These are phyloP conservation scores for Pseudocercospora vitis DNA, from an alignment of 2,329 filamentous ascomycete genomes.

Conservation along the genomic window DNA sequence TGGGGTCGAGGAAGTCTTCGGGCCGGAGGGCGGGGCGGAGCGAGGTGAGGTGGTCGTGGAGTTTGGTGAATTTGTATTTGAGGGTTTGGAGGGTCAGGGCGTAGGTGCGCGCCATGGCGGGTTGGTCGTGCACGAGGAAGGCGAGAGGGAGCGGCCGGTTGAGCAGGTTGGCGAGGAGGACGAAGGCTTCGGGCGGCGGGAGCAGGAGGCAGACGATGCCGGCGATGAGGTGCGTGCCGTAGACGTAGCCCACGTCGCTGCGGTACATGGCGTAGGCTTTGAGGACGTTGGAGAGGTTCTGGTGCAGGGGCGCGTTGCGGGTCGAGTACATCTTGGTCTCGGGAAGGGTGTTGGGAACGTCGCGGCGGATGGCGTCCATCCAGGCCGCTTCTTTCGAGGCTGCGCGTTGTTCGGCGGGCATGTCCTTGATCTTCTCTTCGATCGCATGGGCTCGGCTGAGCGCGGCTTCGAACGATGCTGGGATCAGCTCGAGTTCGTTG, in stretches of 20 bases:
- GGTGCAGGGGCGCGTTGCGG: constrained; percentile 64
- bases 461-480: constrained; percentile 69
- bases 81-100: constrained; percentile 68
- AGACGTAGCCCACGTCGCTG: constrained; percentile 75
- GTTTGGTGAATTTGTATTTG: constrained; percentile 60
- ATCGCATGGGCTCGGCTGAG: constrained; percentile 65
- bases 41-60: constrained; percentile 64
- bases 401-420: constrained; percentile 45
- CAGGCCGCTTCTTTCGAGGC: constrained; percentile 58
- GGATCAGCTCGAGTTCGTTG: constrained; percentile 68
- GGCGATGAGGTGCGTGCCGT: constrained; percentile 72
- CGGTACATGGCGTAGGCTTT: constrained; percentile 80
- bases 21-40: constrained; percentile 36
- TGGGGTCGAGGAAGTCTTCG: constrained; percentile 39
- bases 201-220: constrained; percentile 73
- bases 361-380: constrained; percentile 64
- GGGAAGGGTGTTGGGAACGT: constrained; percentile 67
- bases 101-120: constrained; percentile 69
- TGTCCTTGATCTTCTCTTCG: constrained; percentile 55
- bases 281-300: constrained; percentile 68
- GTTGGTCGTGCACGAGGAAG: constrained; percentile 69
- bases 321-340: constrained; percentile 71
- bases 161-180: constrained; percentile 71
- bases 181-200: constrained; percentile 63
- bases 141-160: constrained; percentile 73